These are phyloP conservation scores for Aspergillus persii DNA, from an alignment of 2,329 filamentous ascomycete genomes.

Conservation along the genomic window DNA sequence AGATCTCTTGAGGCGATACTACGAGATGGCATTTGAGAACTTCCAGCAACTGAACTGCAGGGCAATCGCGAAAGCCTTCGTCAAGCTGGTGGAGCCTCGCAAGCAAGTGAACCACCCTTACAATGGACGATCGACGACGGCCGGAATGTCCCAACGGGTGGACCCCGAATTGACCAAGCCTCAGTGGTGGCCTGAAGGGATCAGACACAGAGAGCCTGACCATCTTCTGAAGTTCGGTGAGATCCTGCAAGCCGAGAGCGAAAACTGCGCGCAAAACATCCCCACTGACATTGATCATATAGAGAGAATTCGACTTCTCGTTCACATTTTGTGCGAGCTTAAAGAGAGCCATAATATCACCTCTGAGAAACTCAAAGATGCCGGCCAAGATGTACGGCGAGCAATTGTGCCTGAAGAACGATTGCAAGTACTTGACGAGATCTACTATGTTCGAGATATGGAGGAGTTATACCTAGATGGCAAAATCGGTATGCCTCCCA, in stretches of 20 bases:
- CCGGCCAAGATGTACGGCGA: constrained; percentile 39
- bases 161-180: constrained; percentile 44
- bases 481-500: constrained; percentile 32
- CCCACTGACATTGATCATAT: background rate
- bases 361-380: constrained; percentile 38
- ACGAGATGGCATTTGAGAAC: constrained; percentile 37
- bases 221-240: constrained; percentile 44
- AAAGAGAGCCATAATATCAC: constrained; percentile 36
- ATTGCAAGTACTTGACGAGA: constrained; percentile 39
- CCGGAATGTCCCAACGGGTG: constrained; percentile 23
- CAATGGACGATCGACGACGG: constrained; percentile 35
- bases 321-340: constrained; percentile 41
- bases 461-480: constrained; percentile 40
- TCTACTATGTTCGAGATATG: constrained; percentile 38
- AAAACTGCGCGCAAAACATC: background rate
- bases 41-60: constrained; percentile 45
- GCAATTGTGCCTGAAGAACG: constrained; percentile 36
- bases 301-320: constrained; percentile 41
- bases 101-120: constrained; percentile 48
- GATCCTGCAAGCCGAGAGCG: background rate
- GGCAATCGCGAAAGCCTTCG: constrained; percentile 42
- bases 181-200: constrained; percentile 38
- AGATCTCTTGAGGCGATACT: constrained; percentile 32
- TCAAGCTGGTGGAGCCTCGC: constrained; percentile 43
- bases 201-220: constrained; percentile 46